Conservation (phyloP, 441 rosid species). For the Arabidopsis lyrata region DNA sequence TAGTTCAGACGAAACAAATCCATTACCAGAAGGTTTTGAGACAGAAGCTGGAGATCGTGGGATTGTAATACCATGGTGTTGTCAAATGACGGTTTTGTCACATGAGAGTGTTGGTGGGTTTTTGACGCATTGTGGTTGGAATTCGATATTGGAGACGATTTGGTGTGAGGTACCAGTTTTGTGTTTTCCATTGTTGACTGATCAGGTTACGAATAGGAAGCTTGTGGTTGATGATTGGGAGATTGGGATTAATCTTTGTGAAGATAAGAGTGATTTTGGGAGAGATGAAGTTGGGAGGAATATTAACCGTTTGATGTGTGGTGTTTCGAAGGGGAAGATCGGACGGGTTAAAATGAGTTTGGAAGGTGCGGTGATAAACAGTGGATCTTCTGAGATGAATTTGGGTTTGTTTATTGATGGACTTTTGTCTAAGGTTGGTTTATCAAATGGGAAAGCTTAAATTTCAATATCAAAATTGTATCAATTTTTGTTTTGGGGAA, state of each 20-base stretch:
- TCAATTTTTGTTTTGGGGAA: neutral
- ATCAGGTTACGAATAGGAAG: conserved; percentile 73
- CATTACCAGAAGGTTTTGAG: conserved; percentile 56
- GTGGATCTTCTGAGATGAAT: conserved; percentile 62
- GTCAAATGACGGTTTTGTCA: conserved; percentile 58
- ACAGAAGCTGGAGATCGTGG: conserved; percentile 50
- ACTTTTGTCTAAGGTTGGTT: conserved; percentile 40
- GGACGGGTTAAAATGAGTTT: conserved; percentile 51
- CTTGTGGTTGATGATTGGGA: conserved; percentile 75
- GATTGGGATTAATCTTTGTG: conserved; percentile 61
- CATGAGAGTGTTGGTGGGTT: conserved; percentile 67
- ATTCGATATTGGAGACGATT: conserved; percentile 63
- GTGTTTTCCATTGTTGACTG: conserved; percentile 64
- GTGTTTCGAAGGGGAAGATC: conserved; percentile 46
- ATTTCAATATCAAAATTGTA: too few relatives aligned
- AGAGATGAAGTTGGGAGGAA: conserved; percentile 55
- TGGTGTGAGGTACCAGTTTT: conserved; percentile 63
- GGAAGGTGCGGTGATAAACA: conserved; percentile 46
- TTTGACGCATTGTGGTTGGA: conserved; percentile 77
- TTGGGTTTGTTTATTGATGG: conserved; percentile 52
- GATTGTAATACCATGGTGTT: conserved; percentile 69
- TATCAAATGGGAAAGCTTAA: conserved; percentile 37
- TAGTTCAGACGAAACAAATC: conserved; percentile 47
- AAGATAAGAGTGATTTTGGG: conserved; percentile 42
- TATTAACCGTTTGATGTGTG: conserved; percentile 55